A percentile compares a stretch with the other conserved stretches of the same genome.
These are phyloP conservation scores for Trypanosoma platydactyli DNA, from an alignment of 208 protist species.

Conservation along the genomic window DNA sequence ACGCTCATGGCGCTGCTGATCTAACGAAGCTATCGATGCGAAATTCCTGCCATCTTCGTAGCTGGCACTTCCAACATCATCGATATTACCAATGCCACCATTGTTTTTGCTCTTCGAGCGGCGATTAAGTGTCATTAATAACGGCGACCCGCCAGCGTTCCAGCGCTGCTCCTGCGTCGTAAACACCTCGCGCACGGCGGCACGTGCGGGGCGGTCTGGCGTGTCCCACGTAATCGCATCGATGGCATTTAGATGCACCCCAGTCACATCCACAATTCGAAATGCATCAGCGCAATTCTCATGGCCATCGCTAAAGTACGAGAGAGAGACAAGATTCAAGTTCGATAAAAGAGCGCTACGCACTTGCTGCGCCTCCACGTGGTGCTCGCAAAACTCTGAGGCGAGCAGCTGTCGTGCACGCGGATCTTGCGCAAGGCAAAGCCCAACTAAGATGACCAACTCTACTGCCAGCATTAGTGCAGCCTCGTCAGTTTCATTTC, in stretches of 20 bases:
- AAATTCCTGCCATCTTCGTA: background rate
- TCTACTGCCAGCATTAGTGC: slow-evolving; percentile 17
- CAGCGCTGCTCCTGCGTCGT: slow-evolving; percentile 8
- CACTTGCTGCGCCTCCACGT: slow-evolving; percentile 15
- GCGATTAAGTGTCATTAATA: background rate
- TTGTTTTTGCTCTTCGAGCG: background rate
- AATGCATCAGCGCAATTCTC: background rate
- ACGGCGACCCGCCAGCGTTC: slow-evolving; percentile 3
- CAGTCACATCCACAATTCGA: slow-evolving; percentile 16
- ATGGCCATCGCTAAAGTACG: slow-evolving; percentile 9
- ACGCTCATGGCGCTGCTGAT: slow-evolving; percentile 1
- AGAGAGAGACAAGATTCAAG: slow-evolving; percentile 23
- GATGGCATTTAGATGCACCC: slow-evolving; percentile 4
- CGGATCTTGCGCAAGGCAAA: slow-evolving; percentile 23
- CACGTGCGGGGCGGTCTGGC: slow-evolving; percentile 8
- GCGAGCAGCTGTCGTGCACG: slow-evolving; percentile 17
- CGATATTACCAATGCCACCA: background rate
- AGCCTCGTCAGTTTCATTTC: slow-evolving; percentile 9
- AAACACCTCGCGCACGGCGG: slow-evolving; percentile 8
- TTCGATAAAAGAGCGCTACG: slow-evolving; percentile 21
- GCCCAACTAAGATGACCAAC: slow-evolving; percentile 10
- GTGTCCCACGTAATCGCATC: slow-evolving; percentile 12
- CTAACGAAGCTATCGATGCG: background rate
- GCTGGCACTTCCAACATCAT: background rate
- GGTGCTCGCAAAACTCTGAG: slow-evolving; percentile 12